Conservation (phyloP, 2,329 filamentous ascomycete genomes). For the Lasiodiplodia sp. region DNA sequence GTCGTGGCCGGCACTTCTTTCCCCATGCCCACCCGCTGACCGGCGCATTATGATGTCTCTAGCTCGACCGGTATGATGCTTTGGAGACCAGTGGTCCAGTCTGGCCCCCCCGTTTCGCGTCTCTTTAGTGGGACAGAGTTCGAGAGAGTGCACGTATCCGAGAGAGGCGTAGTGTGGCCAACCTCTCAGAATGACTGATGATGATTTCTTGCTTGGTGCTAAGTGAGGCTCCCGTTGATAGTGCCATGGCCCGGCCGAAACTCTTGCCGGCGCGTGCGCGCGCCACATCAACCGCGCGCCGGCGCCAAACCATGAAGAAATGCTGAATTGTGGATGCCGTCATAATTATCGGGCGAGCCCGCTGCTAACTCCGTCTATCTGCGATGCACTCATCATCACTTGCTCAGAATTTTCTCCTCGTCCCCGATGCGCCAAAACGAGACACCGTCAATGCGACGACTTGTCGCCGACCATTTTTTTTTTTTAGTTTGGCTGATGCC, state of each 20-base stretch:
- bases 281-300: not conserved
- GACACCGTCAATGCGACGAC: too few species aligned
- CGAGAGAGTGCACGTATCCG: not conserved
- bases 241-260: not conserved
- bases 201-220: not conserved
- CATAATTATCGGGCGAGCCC: constrained; percentile 12
- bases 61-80: not conserved
- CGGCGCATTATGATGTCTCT: constrained; percentile 9
- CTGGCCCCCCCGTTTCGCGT: not conserved
- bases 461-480: too few species aligned
- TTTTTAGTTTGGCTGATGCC: too few species aligned
- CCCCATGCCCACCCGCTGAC: not conserved
- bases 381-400: not conserved
- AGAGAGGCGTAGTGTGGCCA: not conserved
- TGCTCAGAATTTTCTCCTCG: not conserved
- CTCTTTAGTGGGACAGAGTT: not conserved
- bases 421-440: too few species aligned
- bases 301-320: not conserved
- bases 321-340: not conserved
- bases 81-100: not conserved
- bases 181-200: not conserved
- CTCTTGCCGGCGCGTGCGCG: not conserved
- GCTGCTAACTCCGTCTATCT: constrained; percentile 3
- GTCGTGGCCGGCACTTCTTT: not conserved
- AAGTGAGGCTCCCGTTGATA: not conserved